Conservation (phyloP, 139 green algal genomes). For the Coccomyxa sp. region DNA sequence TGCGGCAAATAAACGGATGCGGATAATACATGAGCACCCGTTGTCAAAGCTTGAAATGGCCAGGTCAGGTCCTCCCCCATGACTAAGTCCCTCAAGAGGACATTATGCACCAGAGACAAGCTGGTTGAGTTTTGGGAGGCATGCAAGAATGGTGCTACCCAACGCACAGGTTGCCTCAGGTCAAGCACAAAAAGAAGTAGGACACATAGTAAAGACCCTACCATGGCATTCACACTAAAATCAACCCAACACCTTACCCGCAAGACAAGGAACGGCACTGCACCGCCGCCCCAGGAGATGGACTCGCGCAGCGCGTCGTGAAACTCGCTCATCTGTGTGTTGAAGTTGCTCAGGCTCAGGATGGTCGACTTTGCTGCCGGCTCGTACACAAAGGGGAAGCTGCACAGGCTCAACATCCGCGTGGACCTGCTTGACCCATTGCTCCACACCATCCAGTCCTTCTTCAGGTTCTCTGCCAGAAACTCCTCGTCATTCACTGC, state of each 20-base stretch:
- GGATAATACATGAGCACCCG: background rate
- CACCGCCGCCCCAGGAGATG: constrained; percentile 13
- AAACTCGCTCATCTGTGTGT: constrained; percentile 5
- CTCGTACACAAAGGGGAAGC: constrained; percentile 73
- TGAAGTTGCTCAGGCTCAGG: constrained; percentile 65
- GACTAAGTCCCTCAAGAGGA: background rate
- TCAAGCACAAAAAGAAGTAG: background rate
- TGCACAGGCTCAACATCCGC: constrained; percentile 58
- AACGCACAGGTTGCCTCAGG: background rate
- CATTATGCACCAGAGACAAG: background rate
- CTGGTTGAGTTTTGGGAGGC: background rate
- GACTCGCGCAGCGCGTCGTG: constrained; percentile 18
- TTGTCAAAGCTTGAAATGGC: background rate
- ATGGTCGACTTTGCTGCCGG: constrained; percentile 56
- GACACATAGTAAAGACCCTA: background rate
- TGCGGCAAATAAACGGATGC: background rate
- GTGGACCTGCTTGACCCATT: background rate
- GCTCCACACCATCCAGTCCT: background rate
- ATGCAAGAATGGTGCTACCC: background rate
- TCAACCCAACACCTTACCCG: constrained; percentile 1
- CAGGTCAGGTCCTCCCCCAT: background rate
- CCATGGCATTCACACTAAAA: background rate
- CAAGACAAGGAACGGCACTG: constrained; percentile 31
- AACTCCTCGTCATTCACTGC: constrained; percentile 4
- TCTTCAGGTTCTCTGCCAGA: background rate